Base-by-base conservation (phyloP, 2,329 filamentous ascomycete genomes). In the Cladosporium cucumerinum region DNA sequence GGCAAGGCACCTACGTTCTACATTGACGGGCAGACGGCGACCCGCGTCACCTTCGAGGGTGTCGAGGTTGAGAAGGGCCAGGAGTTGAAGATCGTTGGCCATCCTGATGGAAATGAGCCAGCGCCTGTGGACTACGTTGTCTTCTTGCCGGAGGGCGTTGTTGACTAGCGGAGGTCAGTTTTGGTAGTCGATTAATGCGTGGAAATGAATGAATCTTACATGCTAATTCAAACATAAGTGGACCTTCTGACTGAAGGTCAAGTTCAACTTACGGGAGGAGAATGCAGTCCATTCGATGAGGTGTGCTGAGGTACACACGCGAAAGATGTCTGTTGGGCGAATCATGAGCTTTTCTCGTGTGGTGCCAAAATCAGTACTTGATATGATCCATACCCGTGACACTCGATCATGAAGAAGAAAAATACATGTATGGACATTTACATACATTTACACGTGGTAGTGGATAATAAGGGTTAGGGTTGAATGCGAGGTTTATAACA, bases 91-190 rank as follows among this genome's bases (percentile, higher is more conserved):
- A 81, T 89, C 66, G 80, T 85, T 3, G 87, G 87, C 0, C 78
- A 70, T 32, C 82, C 88, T 0, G 79, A 88, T 73, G 87, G 87
- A 0, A 77, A 79, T 28, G 89, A 91, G 77, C 81, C 81, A 12
- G 89, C 88, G 60, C 86, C 88, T 5, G 62, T 91, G 66, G 88
- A 91, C 76, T 91, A 91, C 74, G 75, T 91, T 49, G 82, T 83
- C 4, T 76, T 91, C 57, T 72, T 91, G 65, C 88, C 88, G 0
- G 70, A 75, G 3, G 86, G 85, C 0, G 74, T 85, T 26, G 58
- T 73, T 28, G 70, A 72, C 51, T 73, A 65, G 65, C 12, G 6
- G 25, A 32, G 12, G 18, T 18, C 36, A 21, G 10, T 7, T 10
- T 46, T 5, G 39, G 39, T 46, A 46, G 39, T 46, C 2, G 10